These are phyloP conservation scores for Candida tammaniensis DNA, from an alignment of 805 yeast species.

Conservation along the genomic window DNA sequence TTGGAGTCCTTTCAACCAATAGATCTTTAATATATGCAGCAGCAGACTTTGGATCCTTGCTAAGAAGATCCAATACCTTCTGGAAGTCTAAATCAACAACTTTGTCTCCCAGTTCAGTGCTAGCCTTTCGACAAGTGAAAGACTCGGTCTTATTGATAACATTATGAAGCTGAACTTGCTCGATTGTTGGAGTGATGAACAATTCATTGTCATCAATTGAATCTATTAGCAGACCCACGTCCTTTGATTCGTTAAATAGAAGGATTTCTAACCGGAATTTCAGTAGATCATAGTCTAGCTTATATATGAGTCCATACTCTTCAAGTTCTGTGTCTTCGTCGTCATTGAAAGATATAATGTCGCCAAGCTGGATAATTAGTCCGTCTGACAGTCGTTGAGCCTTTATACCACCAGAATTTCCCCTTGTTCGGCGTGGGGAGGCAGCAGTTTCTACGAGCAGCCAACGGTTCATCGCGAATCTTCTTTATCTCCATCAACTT, in stretches of 20 bases:
- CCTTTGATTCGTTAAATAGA: not conserved
- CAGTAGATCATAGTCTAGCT: not conserved
- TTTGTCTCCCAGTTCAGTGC: not conserved
- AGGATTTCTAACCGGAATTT: not conserved
- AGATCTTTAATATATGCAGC: too few relatives aligned
- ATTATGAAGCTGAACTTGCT: slow-evolving; percentile 41
- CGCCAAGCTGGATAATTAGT: too few relatives aligned
- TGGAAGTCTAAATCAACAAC: not conserved
- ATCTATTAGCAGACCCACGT: not conserved
- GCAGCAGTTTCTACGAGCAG: not conserved
- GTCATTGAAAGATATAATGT: slow-evolving; percentile 40
- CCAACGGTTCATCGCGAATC: too few relatives aligned
- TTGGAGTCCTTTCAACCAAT: not conserved
- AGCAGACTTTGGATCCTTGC: too few relatives aligned
- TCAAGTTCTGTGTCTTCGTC: slow-evolving; percentile 20
- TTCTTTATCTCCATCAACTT: too few relatives aligned
- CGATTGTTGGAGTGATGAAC: slow-evolving; percentile 51
- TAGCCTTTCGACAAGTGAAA: not conserved
- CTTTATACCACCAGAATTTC: too few relatives aligned
- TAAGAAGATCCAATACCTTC: not conserved
- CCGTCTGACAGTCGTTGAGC: too few relatives aligned
- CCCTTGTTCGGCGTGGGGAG: slow-evolving; percentile 3
- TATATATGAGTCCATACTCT: not conserved
- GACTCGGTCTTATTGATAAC: slow-evolving; percentile 18
- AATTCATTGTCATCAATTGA: slow-evolving; percentile 41